Conservation (phyloP, 2,329 filamentous ascomycete species). For the Microdochium bolleyi region DNA sequence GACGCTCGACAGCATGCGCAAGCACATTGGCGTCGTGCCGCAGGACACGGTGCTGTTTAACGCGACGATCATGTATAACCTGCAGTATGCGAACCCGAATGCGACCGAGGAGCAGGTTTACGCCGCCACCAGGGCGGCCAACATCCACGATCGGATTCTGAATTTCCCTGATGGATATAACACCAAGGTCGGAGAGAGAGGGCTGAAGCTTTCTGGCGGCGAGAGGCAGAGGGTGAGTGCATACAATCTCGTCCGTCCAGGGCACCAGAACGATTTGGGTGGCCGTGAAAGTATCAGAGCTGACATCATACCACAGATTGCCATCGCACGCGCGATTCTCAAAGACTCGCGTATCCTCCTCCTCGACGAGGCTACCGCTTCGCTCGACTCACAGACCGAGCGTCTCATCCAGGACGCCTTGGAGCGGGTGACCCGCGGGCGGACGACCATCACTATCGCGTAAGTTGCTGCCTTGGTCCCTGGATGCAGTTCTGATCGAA, state of each 20-base stretch:
- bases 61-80: constrained; percentile 51
- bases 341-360: constrained; percentile 64
- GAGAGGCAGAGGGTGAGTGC: constrained; percentile 45
- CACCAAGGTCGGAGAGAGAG: constrained; percentile 16
- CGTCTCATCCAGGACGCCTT: constrained; percentile 48
- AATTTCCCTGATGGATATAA: constrained; percentile 38
- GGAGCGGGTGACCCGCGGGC: constrained; percentile 34
- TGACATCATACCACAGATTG: constrained; percentile 23
- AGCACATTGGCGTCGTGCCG: constrained; percentile 47
- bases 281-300: no score
- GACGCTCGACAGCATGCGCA: constrained; percentile 33
- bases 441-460: constrained; percentile 46
- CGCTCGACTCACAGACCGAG: constrained; percentile 56
- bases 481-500: no score
- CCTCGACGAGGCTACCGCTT: constrained; percentile 65
- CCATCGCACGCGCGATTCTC: constrained; percentile 57
- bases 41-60: constrained; percentile 49
- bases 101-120: constrained; percentile 48
- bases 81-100: constrained; percentile 45
- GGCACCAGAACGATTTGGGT: neutral
- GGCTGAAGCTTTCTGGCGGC: constrained; percentile 42
- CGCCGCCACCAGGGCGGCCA: constrained; percentile 45
- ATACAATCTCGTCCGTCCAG: neutral
- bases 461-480: constrained; percentile 13
- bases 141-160: constrained; percentile 50